Base-by-base conservation (phyloP, 768 basidiomycete species). In the Rhodotorula paludigena region DNA sequence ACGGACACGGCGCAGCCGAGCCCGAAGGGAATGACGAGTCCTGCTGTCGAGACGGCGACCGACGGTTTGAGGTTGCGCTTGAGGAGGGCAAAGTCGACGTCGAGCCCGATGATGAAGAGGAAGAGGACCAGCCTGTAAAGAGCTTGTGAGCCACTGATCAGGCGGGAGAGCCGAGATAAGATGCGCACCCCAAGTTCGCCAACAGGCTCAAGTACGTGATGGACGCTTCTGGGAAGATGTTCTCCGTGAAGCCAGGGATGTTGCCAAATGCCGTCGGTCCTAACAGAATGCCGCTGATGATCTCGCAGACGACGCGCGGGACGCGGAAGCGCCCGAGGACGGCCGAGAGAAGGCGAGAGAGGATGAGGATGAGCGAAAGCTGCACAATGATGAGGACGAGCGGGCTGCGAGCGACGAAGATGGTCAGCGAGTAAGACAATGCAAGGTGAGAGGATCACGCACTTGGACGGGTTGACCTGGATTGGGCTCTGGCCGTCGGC, bases 161-260 rank as follows among this genome's bases (percentile, higher is more conserved):
- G n/a, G n/a, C n/a, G n/a, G n/a, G n/a, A n/a, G n/a, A n/a, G n/a
- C n/a, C n/a, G n/a, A n/a, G n/a, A n/a, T n/a, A n/a, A n/a, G n/a
- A n/a, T n/a, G n/a, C n/a, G n/a, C n/a, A n/a, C n/a, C n/a, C 41
- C 42, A 44, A 14, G 23, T n/a, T 25, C 39, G 32, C 9, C 8
- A 42, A 8, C 21, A 42, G 32, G 25, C 15, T 35, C 20, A 62
- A 84, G 71, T 86, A 76, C 12, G 85, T 82, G 14, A 83, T 77
- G 0, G 90, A 91, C 0, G 81, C 80, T 0, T 76, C 2, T 0
- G 94, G 92, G 77, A 98, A 98, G 60, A 96, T 86, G 76, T 86
- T 85, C 52, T 88, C 61, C 1, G 91, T 87, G 80, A 92, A 94
- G 45, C 81, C 76, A 0, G 89, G 90, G 65, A 92, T 90, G 35